A percentile compares a stretch with the other conserved stretches of the same genome.
Conservation (phyloP, 2,329 filamentous ascomycete genomes). For the Dactylellina drechsleri region DNA sequence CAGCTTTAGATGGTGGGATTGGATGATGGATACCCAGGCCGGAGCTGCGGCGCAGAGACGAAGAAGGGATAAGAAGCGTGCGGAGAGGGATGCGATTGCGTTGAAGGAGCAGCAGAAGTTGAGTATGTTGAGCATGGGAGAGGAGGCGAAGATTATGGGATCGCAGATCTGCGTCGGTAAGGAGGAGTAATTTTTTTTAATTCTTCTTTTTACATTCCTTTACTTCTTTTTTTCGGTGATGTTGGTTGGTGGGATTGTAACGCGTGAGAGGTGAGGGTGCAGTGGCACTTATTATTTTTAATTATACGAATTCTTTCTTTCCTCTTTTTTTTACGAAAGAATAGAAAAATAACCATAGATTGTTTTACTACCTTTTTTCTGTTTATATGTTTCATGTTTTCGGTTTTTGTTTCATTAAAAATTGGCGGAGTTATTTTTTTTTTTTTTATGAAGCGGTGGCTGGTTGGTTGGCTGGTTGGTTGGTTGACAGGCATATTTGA, state of each 20-base stretch:
- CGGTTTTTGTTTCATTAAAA: too few species aligned
- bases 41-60: slow-evolving; percentile 85
- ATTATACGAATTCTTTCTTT: too few species aligned
- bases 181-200: background rate
- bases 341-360: too few species aligned
- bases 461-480: too few species aligned
- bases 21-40: slow-evolving; percentile 89
- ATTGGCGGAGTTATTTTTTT: too few species aligned
- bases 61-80: slow-evolving; percentile 80
- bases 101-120: slow-evolving; percentile 71
- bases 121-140: slow-evolving; percentile 33
- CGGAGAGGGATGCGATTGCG: slow-evolving; percentile 70
- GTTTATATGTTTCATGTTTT: too few species aligned
- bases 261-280: too few species aligned
- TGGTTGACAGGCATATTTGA: too few species aligned
- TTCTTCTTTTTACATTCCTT: background rate
- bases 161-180: slow-evolving; percentile 24
- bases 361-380: too few species aligned
- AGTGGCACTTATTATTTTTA: too few species aligned
- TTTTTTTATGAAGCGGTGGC: too few species aligned
- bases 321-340: too few species aligned
- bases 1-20: slow-evolving; percentile 99
- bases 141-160: slow-evolving; percentile 35
- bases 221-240: background rate
- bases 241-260: background rate